Evolutionary conservation across 2,329 filamentous ascomycete genomes (phyloP), one percentile per base, ranked within the genome.

Genomic region (Fusarium setosum): DNA sequence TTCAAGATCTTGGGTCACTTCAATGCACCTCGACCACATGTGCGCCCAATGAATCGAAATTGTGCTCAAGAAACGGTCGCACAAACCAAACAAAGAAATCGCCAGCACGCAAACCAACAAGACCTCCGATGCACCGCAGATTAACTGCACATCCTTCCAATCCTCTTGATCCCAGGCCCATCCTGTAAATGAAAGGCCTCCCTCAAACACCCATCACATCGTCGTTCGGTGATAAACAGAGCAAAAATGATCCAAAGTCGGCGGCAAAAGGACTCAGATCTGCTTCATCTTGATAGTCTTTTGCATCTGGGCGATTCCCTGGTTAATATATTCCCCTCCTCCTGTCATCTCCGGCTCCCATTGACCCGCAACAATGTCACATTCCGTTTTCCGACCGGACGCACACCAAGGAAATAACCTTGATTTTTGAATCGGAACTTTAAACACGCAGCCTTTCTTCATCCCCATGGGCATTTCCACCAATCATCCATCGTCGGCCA

Each of bases 271-370:
- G 34, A n/a, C 29, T 42, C 10, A 13, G 17, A 18, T 57, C 24
- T 52, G 49, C 37, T 34, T 52, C 44, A 37, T 21, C 32, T 57
- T 50, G 17, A 47, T 29, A 11, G 37, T 32, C 31, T 34, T 18
- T 48, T 15, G 9, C 26, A 47, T 21, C 44, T 32, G 21, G 49
- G 41, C n/a, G 3, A 2, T 12, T 15, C 50, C 59, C 44, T 55
- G 57, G 20, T 40, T 61, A 51, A 61, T 47, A 42, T 45, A 50
- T 41, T 26, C 13, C 17, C 7, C 38, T 40, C 34, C 40, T 47
- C 49, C 45, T 61, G 31, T 6, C 53, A 63, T 63, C 35, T 63
- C 53, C 45, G 13, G 13, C n/a, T n/a, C 29, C 11, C 21, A 11
- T 48, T 21, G 15, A 34, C 34, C 48, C 21, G 15, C 38, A 7